Evolutionary conservation across 495 filamentous ascomycete genomes (phyloP).

Genomic region (Sabuloglossum arenarium): DNA sequence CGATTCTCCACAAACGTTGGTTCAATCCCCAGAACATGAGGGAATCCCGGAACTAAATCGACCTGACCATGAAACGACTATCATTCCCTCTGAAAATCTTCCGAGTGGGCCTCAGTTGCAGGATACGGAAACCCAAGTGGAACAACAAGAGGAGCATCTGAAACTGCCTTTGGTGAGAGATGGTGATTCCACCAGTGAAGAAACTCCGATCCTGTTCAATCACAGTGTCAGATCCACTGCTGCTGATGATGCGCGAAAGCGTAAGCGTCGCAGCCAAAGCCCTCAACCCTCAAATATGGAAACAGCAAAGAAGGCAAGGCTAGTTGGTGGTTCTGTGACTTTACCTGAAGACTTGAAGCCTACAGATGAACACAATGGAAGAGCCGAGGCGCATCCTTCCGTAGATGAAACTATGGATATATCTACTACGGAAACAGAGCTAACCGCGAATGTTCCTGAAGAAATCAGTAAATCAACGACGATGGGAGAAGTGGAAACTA

Average conservation of each 20-base stretch:
- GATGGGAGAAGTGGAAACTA: neutral
- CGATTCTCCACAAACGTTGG: neutral
- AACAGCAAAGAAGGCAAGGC: neutral
- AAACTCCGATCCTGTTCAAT: constrained; percentile 2
- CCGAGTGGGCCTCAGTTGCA: neutral
- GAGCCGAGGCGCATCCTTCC: neutral
- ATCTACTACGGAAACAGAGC: neutral
- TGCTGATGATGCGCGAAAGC: constrained; percentile 5
- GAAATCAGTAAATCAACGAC: neutral
- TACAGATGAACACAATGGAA: neutral
- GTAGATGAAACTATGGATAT: neutral
- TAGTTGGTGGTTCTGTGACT: neutral
- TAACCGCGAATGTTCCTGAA: neutral
- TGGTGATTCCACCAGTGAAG: constrained; percentile 6
- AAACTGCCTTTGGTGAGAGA: neutral
- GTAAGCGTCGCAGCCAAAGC: constrained; percentile 5
- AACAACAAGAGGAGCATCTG: constrained; percentile 4
- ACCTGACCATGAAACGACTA: neutral
- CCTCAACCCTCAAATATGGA: neutral
- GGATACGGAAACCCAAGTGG: neutral
- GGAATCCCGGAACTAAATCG: neutral
- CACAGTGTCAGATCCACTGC: neutral
- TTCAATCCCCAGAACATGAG: neutral
- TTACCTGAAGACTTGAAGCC: neutral
- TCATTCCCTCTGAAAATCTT: neutral